Evolutionary conservation across 2,329 filamentous ascomycete genomes (phyloP), one percentile per base, ranked within the genome.

Genomic region (Colletotrichum scovillei): DNA sequence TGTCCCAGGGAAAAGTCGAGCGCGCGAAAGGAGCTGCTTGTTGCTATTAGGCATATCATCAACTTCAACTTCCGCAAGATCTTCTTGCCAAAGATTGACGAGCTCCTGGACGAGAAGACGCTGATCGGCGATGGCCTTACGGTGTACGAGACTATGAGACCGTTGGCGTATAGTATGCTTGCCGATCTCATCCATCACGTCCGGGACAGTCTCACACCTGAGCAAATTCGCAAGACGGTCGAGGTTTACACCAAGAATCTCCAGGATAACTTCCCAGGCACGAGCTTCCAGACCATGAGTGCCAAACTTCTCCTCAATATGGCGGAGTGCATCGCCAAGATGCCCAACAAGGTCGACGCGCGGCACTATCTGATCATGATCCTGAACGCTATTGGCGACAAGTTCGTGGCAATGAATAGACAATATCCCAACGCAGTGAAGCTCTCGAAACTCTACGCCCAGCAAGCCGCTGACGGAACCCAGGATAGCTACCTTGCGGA

Each of bases 221-320:
- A 96, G 76, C 97, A 98, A 84, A 99, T 99, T 75, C 92, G 95
- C 59, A 94, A 95, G 80, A 98, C 97, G 0, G 95, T 99, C 11
- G 94, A 98, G 80, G 97, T 99, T 4, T 99, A 99, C 82, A 98
- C 97, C 1, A 95, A 93, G 79, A 98, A 98, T 78, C 86, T 99
- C 26, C 95, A 98, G 79, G 97, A 98, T 81, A 95, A 94, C 75
- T 98, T 98, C 75, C 97, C 97, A 0, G 97, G 97, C 9, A 98
- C 97, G 0, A 99, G 96, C 82, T 99, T 99, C 80, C 97, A 99
- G 82, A 99, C 97, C 0, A 99, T 99, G 97, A 98, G 97, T 78
- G 97, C 97, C 0, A 99, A 98, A 82, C 87, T 99, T 3, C 87
- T 99, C 0, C 87, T 99, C 14, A 99, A 99, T 81, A 97, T 99